Evolutionary conservation across 2,329 filamentous ascomycete genomes (phyloP), one percentile per base, ranked within the genome.

Genomic region (Aspergillus transmontanensis): DNA sequence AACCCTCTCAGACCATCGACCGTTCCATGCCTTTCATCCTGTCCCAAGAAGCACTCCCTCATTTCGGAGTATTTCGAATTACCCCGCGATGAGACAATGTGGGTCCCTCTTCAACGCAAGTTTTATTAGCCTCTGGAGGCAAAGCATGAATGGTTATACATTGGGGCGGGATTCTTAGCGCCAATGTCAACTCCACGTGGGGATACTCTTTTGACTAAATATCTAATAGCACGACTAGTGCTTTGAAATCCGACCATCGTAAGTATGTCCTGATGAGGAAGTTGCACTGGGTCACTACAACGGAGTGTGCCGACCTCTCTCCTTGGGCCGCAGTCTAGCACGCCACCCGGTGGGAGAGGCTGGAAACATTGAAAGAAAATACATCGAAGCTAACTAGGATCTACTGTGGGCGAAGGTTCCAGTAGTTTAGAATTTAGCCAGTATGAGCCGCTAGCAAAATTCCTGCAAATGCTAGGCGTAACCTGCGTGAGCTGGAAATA

Each of bases 351-450:
- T 41, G 36, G 36, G 36, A 41, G 36, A n/a, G 3, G 4, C 36
- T 4, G 36, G 0, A 7, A 41, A 41, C 2, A 4, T n/a, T 9
- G 1, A 41, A 19, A 19, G 1, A 9, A 6, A 3, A 19, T 19
- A 41, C 7, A n/a, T 41, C 6, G 6, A 2, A 9, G 36, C 6
- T 9, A 1, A 19, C 16, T 41, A n/a, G 14, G 3, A 19, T 9
- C 6, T 2, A 41, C 36, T 9, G 1, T 9, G 5, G 4, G 2
- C 3, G 7, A 19, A 16, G 2, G 2, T 19, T 5, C 36, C 0
- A 41, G 16, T n/a, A 41, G 6, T 41, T 41, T 41, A 1, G 3
- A 2, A 41, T 6, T 19, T 4, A 19, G 6, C 3, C 9, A 39
- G 7, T 7, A 7, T 39, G 36, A 4, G 14, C 36, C 7, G 19